Conservation (phyloP, 257 asterid species). For the Salvia hispanica region DNA sequence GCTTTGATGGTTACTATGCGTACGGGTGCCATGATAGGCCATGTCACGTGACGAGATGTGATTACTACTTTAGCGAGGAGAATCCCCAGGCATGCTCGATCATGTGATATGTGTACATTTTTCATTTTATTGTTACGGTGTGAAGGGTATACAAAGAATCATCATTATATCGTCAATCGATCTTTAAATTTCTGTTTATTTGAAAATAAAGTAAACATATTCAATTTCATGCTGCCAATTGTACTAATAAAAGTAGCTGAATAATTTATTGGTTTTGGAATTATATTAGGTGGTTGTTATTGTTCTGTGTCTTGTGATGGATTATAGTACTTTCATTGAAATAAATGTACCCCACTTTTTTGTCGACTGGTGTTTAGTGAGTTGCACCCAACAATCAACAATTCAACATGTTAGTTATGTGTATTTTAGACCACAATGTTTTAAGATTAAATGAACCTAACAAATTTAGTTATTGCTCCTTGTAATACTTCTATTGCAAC, state of each 20-base stretch:
- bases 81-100: constrained; percentile 54
- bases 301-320: not conserved
- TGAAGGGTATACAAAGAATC: not conserved
- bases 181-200: no score
- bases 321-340: not conserved
- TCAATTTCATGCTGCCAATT: no score
- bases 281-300: not conserved
- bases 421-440: no score
- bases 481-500: no score
- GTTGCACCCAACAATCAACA: no score
- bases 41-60: constrained; percentile 42
- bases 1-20: constrained; percentile 36
- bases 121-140: no score
- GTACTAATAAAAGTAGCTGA: not conserved
- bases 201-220: no score
- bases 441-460: no score
- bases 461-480: no score
- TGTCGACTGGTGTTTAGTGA: not conserved
- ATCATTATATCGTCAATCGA: no score
- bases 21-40: constrained; percentile 35
- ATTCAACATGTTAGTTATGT: no score
- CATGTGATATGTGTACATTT: constrained; percentile 38
- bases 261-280: not conserved
- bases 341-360: not conserved
- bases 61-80: constrained; percentile 55